Conservation (phyloP, 2,329 filamentous ascomycete genomes). For the Hortaea sp. region DNA sequence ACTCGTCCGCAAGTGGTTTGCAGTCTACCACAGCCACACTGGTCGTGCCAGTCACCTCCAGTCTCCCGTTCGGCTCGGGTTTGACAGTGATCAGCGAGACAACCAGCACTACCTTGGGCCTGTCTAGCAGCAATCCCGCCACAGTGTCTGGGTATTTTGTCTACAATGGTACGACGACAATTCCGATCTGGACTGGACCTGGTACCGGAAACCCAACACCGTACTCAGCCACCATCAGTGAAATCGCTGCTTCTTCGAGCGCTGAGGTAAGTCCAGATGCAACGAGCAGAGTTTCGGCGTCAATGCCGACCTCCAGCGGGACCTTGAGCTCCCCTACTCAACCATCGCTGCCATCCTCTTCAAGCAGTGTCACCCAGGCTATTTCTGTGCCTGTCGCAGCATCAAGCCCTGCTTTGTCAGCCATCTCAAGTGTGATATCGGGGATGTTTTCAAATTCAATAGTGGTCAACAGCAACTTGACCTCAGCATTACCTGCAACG, state of each 20-base stretch:
- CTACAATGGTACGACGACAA: conserved; percentile 6
- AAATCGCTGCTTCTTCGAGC: neutral
- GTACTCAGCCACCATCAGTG: neutral
- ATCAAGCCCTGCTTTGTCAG: conserved; percentile 3
- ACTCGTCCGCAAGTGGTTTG: neutral
- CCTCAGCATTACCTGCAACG: no score
- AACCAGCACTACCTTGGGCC: conserved; percentile 6
- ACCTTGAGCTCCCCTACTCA: neutral
- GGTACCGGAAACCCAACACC: neutral
- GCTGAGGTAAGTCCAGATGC: neutral
- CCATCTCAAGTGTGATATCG: conserved; percentile 3
- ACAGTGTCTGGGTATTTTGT: conserved; percentile 9
- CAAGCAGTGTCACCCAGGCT: neutral
- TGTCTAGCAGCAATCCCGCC: neutral
- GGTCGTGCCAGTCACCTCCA: conserved; percentile 5
- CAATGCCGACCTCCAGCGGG: neutral
- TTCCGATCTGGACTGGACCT: conserved; percentile 1
- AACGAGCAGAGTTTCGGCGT: neutral
- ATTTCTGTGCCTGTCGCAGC: neutral
- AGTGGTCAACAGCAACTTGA: no score
- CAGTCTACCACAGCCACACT: conserved; percentile 1
- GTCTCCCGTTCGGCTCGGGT: neutral
- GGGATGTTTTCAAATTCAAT: neutral
- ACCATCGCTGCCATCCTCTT: neutral
- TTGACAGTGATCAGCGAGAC: conserved; percentile 4